phyloP scores from a whole-genome alignment of 108 stramenopile species.

The Pseudonitzschia pungens region DNA sequence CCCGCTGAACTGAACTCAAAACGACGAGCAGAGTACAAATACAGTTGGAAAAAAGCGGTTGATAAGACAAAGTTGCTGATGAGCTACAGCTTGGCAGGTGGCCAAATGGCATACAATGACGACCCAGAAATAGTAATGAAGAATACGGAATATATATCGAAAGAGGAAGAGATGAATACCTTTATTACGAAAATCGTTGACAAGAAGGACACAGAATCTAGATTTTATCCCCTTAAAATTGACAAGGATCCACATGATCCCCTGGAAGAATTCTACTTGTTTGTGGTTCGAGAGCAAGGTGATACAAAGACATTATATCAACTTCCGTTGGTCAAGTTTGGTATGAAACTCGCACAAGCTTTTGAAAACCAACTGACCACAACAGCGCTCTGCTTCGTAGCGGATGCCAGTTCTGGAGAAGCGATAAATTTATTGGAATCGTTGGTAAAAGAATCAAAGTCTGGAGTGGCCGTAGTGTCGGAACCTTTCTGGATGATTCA shows the following conservation, averaged over 20 bases:
- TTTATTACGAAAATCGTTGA: conserved; percentile 17
- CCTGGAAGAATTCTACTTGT: conserved; percentile 29
- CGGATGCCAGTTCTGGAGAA: conserved; percentile 65
- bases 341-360: conserved; percentile 45
- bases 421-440: conserved; percentile 34
- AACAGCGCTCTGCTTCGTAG: conserved; percentile 66
- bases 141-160: conserved; percentile 12
- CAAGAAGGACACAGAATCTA: conserved; percentile 12
- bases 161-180: conserved; percentile 13
- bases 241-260: conserved; percentile 33
- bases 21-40: conserved; percentile 40
- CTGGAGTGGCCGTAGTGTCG: conserved; percentile 31
- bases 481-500: conserved; percentile 76
- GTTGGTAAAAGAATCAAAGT: conserved; percentile 32
- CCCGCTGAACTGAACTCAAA: conserved; percentile 38
- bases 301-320: conserved; percentile 28
- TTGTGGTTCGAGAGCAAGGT: conserved; percentile 14
- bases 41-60: conserved; percentile 42
- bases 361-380: conserved; percentile 60
- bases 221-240: conserved; percentile 24
- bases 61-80: conserved; percentile 38
- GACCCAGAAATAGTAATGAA: conserved; percentile 31
- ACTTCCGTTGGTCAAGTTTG: conserved; percentile 62
- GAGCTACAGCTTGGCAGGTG: conserved; percentile 34
- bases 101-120: conserved; percentile 10